Conservation (phyloP, 2,329 filamentous ascomycete genomes). For the Diaporthe sp. region DNA sequence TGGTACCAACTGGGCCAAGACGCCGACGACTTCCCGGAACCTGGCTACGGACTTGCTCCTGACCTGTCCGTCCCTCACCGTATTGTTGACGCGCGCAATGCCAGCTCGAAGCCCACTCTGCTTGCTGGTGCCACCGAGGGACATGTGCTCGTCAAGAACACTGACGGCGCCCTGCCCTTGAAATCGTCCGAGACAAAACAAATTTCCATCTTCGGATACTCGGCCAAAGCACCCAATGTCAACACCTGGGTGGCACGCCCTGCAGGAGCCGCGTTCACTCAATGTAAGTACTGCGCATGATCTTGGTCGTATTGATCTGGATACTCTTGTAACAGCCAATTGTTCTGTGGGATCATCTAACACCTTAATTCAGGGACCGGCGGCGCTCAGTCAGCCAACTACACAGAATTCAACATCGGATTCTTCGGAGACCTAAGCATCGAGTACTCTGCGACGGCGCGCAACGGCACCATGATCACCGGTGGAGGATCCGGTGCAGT, state of each 20-base stretch:
- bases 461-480: conserved; percentile 55
- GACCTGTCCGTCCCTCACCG: conserved; percentile 61
- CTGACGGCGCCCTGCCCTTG: conserved; percentile 64
- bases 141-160: conserved; percentile 73
- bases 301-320: background rate
- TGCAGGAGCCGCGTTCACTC: conserved; percentile 43
- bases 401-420: conserved; percentile 43
- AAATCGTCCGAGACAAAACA: conserved; percentile 52
- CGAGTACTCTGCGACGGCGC: conserved; percentile 42
- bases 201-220: conserved; percentile 71
- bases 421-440: conserved; percentile 41
- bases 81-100: conserved; percentile 65
- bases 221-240: conserved; percentile 57
- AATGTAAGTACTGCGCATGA: background rate
- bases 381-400: conserved; percentile 51
- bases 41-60: conserved; percentile 62
- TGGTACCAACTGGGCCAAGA: conserved; percentile 69
- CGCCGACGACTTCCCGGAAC: conserved; percentile 55
- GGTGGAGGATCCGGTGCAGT: conserved; percentile 57
- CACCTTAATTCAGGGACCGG: conserved; percentile 42
- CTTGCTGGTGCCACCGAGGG: conserved; percentile 70
- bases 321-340: background rate
- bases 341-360: background rate
- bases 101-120: conserved; percentile 51
- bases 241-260: conserved; percentile 47